Evolutionary conservation across 176 grass and related monocot species (phyloP).

Genomic region (Paspalum vaginatum): DNA sequence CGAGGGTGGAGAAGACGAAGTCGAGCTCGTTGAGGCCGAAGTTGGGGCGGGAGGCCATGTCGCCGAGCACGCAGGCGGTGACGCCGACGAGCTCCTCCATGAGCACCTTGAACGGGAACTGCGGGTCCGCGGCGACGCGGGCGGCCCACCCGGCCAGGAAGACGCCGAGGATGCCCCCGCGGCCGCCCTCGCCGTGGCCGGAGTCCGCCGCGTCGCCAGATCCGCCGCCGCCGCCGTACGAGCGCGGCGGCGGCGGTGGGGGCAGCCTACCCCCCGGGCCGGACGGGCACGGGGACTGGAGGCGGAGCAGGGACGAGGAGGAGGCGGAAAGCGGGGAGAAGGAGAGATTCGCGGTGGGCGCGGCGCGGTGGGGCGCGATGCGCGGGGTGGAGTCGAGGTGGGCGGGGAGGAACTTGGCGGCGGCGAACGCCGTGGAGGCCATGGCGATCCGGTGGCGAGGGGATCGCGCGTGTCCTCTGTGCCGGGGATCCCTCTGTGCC

Average conservation of each 20-base stretch:
- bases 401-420: constrained; percentile 39
- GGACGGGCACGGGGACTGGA: constrained; percentile 43
- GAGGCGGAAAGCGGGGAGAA: constrained; percentile 42
- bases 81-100: constrained; percentile 94
- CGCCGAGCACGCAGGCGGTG: constrained; percentile 72
- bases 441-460: constrained; percentile 45
- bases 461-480: constrained; percentile 11
- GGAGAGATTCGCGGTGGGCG: constrained; percentile 44
- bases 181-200: constrained; percentile 13
- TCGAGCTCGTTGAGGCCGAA: constrained; percentile 92
- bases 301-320: constrained; percentile 39
- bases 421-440: constrained; percentile 58
- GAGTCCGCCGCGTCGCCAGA: constrained; percentile 56
- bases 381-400: constrained; percentile 49
- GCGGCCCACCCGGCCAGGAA: constrained; percentile 78
- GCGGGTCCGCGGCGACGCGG: constrained; percentile 74
- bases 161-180: constrained; percentile 57
- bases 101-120: constrained; percentile 92
- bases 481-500: constrained; percentile 3
- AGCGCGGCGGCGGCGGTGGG: constrained; percentile 51
- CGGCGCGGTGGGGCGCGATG: constrained; percentile 31
- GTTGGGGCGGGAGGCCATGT: constrained; percentile 87
- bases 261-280: constrained; percentile 56
- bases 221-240: constrained; percentile 58
- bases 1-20: constrained; percentile 90